These are phyloP conservation scores for Teratosphaeria epicoccoides DNA, from an alignment of 2,329 filamentous ascomycete species.

Conservation along the genomic window DNA sequence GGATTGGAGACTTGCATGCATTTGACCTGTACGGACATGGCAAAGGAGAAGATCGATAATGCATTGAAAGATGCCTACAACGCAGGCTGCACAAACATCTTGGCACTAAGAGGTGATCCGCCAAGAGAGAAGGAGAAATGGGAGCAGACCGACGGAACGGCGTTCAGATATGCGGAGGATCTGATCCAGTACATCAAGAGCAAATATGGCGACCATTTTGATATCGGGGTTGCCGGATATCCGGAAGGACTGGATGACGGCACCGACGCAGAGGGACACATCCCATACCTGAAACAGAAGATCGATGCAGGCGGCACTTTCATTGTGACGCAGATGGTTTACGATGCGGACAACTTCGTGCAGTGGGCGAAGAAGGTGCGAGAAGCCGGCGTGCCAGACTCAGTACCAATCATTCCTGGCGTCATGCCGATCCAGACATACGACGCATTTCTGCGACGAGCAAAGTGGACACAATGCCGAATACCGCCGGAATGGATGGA, in stretches of 20 bases:
- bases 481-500: slow-evolving; percentile 74
- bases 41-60: slow-evolving; percentile 77
- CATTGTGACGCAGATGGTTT: slow-evolving; percentile 99
- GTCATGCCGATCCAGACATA: slow-evolving; percentile 96
- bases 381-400: slow-evolving; percentile 61
- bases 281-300: slow-evolving; percentile 94
- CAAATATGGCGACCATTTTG: slow-evolving; percentile 79
- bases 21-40: slow-evolving; percentile 97
- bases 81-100: slow-evolving; percentile 91
- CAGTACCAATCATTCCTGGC: slow-evolving; percentile 70
- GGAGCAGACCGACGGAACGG: slow-evolving; percentile 70
- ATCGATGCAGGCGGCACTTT: slow-evolving; percentile 88
- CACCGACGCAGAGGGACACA: slow-evolving; percentile 68
- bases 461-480: slow-evolving; percentile 80
- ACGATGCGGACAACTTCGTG: slow-evolving; percentile 91
- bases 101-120: slow-evolving; percentile 86
- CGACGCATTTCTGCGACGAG: slow-evolving; percentile 79
- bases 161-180: slow-evolving; percentile 83
- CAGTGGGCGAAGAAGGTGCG: slow-evolving; percentile 82
- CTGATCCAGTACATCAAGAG: slow-evolving; percentile 73
- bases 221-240: slow-evolving; percentile 95
- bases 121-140: slow-evolving; percentile 89
- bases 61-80: slow-evolving; percentile 84
- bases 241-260: slow-evolving; percentile 94
- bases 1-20: slow-evolving; percentile 99